Conservation (phyloP, 345 rosid species). For the Eucalyptus globulus region DNA sequence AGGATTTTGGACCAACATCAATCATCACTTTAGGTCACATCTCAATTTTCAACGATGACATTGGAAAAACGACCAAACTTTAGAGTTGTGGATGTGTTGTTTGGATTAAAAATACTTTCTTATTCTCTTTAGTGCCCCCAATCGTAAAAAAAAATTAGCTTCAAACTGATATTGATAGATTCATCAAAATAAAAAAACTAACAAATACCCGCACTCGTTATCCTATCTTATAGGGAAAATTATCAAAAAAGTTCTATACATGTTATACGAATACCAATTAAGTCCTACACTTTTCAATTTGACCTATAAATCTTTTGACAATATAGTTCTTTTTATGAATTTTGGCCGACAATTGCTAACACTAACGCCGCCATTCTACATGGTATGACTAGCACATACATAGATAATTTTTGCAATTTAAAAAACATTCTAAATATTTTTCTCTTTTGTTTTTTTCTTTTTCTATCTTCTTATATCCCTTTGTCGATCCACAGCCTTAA, state of each 20-base stretch:
- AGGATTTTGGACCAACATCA: background rate
- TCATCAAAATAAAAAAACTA: background rate
- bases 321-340: background rate
- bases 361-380: fast-evolving
- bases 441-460: background rate
- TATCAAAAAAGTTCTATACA: background rate
- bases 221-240: background rate
- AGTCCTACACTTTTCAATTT: background rate
- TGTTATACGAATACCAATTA: background rate
- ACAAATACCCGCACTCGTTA: background rate
- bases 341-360: fast-evolving
- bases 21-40: background rate
- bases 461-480: background rate
- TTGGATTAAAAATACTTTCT: background rate
- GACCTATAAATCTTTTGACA: background rate
- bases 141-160: background rate
- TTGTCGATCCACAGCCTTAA: fast-evolving
- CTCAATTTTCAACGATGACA: background rate
- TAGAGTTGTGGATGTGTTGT: background rate
- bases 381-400: fast-evolving
- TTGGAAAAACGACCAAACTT: background rate
- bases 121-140: background rate
- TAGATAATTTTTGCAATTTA: background rate
- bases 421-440: background rate
- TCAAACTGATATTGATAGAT: background rate